Base-by-base conservation (phyloP, 805 yeast species). In the Helenozyma rhizophorensis region DNA sequence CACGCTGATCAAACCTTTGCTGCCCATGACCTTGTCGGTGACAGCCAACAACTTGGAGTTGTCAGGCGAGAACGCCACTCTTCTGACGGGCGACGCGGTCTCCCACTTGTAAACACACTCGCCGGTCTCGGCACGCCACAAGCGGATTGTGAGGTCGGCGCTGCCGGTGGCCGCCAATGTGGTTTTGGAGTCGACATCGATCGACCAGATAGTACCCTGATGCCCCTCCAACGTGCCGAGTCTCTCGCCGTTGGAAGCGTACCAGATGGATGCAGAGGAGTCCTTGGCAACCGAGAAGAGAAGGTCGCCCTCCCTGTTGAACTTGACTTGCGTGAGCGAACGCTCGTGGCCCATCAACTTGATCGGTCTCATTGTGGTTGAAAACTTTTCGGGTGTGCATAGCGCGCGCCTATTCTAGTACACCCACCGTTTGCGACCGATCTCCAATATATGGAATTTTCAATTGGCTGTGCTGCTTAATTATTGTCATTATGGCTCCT, bases 271-370 rank as follows among this genome's bases (percentile, higher is more conserved):
- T 2, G 94, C 95, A 9, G 80, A 77, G 50, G 75, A 74, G 73
- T 93, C 98, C 62, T 93, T 88, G 44, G 96, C 87, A 25, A 86
- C 89, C 9, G 97, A 80, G 58, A 93, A 82, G 36, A 93, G 74
- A 47, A 93, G 64, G 60, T 93, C 99, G 28, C 99, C 99, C 54
- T 94, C 97, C 42, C 78, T 74, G 75, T 93, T 93, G 70, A 80
- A 93, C 59, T 85, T 90, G 50, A 93, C 89, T 72, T 93, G 97
- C 30, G 97, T 89, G 51, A 93, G 70, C 47, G 97, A 87, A 76
- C 98, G 95, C 69, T 86, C 96, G 67, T 93, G 98, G 40, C 97
- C 97, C 74, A 84, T 83, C 52, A 83, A 68, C 70, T 79, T 67
- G 58, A 67, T 60, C 33, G 73, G 73, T 60, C 72, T 65, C 73